Base-by-base conservation (phyloP, 805 yeast genomes). In the Ogataea thermomethanolica region DNA sequence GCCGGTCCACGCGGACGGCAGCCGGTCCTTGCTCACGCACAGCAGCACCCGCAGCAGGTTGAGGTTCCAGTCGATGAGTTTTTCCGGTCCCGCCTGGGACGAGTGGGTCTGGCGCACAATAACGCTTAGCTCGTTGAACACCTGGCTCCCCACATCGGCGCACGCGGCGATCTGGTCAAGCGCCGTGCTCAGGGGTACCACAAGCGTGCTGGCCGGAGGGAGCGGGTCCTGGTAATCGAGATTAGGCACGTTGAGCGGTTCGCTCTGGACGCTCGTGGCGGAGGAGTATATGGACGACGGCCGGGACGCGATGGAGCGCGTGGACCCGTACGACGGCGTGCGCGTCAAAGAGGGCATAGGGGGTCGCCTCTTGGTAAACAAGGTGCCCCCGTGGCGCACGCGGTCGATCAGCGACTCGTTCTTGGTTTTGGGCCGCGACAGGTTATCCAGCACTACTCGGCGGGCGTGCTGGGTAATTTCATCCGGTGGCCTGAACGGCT, bases 1-100 rank as follows among this genome's bases (percentile, higher is more conserved):
- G 33, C 40, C 42, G 17, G 25, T 29, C 48, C 51, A 48, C 5
- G 25, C 32, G 7, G 28, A 14, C 7, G 54, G 54, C 4, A 37
- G 12, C 9, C 37, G 37, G 8, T 31, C 29, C 9, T 25, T 23
- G 29, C 62, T 64, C 25, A 73, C 51, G 33, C 74, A 65, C 26
- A 74, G 60, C 45, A 71, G 65, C 35, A 75, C 70, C 34, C 79
- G 55, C 12, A 77, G 67, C 30, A 73, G 70, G 48, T 74, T 74
- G 36, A 74, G 59, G 50, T 73, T 73, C 79, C 79, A 74, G 50
- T 73, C 79, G 9, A 74, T 62, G 10, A 74, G 54, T 12, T 64
- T 55, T 46, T 71, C 76, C 5, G 57, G 53, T 12, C 23, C 66
- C 65, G 37, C 33, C 17, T 13, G 11, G 12, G 35, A 37, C 12